Base-by-base conservation (phyloP, 768 basidiomycete species). In the Exidia glandulosa region DNA sequence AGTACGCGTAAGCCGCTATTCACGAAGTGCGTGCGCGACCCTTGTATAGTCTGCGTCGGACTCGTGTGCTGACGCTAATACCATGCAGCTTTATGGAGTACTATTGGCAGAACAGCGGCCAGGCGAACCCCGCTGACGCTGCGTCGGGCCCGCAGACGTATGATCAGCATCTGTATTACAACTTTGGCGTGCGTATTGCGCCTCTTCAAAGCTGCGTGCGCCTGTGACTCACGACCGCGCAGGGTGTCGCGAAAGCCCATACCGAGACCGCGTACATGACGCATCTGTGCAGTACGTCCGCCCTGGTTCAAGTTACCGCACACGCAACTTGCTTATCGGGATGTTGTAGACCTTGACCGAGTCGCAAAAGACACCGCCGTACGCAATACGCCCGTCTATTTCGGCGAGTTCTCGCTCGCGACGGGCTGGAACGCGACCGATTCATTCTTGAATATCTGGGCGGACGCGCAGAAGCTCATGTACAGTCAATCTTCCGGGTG, bases 121-220 rank as follows among this genome's bases (percentile, higher is more conserved):
- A 82, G 14, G 14, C 86, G 4, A 91, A 91, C 66, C 89, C 89
- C 14, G 82, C 84, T 5, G 75, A 82, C 56, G 87, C 84, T 29
- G 77, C 78, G 4, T 77, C 79, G 36, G 89, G 89, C 1, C 85
- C 87, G 9, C 85, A 87, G 64, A 73, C 73, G 30, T 91, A 90
- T 64, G 89, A 91, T 64, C 86, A 88, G 57, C 89, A 90, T 70
- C 67, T 91, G 14, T 91, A 90, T 68, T 89, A 88, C 66, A 81
- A 27, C 27, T 54, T 54, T 27, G 30, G 50, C 50, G 50, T 54
- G 1, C 75, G 82, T 86, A 66, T 67, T 84, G 71, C 10, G 34
- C 34, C 16, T 36, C 16, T 16, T 16, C 34, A 7, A 36, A 36
- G 34, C 7, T 36, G n/a, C n/a, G n/a, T n/a, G 9, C 36, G 19